Conservation (phyloP, 371 early-diverging fungal genomes). For the Syncephalastrum sp. region DNA sequence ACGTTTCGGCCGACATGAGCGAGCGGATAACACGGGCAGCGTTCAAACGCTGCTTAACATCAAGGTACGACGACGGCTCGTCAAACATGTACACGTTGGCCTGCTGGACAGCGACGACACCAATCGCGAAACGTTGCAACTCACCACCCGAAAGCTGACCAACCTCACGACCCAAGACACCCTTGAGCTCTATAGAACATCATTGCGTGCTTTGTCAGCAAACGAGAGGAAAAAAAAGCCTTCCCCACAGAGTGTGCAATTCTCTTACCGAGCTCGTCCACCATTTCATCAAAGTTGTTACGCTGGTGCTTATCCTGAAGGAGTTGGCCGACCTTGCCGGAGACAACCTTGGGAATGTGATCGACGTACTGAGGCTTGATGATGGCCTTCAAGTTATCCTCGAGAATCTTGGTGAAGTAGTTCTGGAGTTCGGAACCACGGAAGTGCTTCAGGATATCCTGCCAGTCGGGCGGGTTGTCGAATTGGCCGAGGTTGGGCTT, state of each 20-base stretch:
- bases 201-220: not conserved
- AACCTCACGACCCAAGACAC: conserved; percentile 89
- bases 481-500: conserved; percentile 98
- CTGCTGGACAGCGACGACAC: conserved; percentile 82
- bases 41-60: conserved; percentile 99
- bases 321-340: conserved; percentile 80
- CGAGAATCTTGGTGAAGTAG: conserved; percentile 98
- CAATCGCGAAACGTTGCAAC: conserved; percentile 99
- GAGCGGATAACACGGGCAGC: conserved; percentile 96
- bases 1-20: conserved; percentile 71
- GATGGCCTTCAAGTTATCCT: conserved; percentile 92
- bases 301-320: conserved; percentile 75
- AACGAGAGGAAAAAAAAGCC: conserved; percentile 1
- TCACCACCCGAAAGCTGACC: conserved; percentile 98
- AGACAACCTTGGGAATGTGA: conserved; percentile 87
- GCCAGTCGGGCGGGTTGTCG: conserved; percentile 94
- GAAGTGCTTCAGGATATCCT: conserved; percentile 95
- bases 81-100: conserved; percentile 99
- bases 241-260: not conserved
- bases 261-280: conserved; percentile 68
- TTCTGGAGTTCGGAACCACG: conserved; percentile 99
- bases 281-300: conserved; percentile 73
- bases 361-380: conserved; percentile 99
- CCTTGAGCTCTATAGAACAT: conserved; percentile 68
- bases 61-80: conserved; percentile 99